Evolutionary conservation across 106 monocot species (phyloP).

Genomic region (Dioscorea alata): DNA sequence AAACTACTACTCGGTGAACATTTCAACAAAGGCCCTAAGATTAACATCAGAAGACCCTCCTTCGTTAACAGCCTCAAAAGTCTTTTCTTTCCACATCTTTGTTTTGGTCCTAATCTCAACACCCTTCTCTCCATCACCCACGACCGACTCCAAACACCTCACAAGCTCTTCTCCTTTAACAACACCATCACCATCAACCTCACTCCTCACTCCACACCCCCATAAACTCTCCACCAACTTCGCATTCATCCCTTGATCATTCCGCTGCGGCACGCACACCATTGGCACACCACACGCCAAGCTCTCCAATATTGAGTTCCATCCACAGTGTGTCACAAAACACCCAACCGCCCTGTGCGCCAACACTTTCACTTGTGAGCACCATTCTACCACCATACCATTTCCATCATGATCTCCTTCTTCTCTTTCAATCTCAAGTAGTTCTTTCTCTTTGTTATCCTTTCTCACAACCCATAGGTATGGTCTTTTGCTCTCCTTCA

Average conservation of each 20-base stretch:
- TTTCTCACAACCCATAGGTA: conserved; percentile 46
- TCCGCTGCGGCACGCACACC: conserved; percentile 23
- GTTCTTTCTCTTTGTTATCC: conserved; percentile 16
- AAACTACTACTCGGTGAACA: too few relatives aligned
- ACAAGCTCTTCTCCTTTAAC: conserved; percentile 28
- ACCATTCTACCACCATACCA: conserved; percentile 44
- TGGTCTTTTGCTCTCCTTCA: conserved; percentile 32
- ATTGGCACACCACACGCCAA: conserved; percentile 21
- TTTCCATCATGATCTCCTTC: background rate
- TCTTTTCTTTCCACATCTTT: background rate
- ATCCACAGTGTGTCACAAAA: conserved; percentile 57
- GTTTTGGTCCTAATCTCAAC: background rate
- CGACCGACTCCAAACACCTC: conserved; percentile 20
- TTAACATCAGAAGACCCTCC: background rate
- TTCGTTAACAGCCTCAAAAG: background rate
- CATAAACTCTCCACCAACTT: conserved; percentile 19
- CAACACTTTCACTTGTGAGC: conserved; percentile 34
- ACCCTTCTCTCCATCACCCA: conserved; percentile 6
- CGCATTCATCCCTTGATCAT: conserved; percentile 37
- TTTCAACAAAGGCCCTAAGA: background rate
- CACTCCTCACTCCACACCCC: conserved; percentile 31
- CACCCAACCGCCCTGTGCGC: conserved; percentile 38
- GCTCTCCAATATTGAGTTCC: conserved; percentile 47
- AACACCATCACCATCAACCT: conserved; percentile 16
- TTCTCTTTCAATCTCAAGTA: conserved; percentile 11